phyloP scores from a whole-genome alignment of 2,329 filamentous ascomycete species.

The Talaromyces sp. region DNA sequence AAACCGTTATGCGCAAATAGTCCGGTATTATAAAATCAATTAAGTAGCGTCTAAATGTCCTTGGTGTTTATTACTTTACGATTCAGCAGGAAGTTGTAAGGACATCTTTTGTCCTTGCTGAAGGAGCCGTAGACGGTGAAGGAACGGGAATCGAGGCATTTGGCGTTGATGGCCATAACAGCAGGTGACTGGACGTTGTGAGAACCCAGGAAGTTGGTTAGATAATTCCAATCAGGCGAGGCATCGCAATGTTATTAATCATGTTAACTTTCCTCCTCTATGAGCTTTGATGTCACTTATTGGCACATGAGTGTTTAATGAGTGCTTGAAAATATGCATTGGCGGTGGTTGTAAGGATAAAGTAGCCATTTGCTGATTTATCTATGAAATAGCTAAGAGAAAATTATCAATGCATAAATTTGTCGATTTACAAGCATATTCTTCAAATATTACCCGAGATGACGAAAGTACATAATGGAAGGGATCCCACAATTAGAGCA shows the following conservation, averaged over 20 bases:
- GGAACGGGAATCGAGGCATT: neutral
- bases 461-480: neutral
- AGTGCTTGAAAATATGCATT: too few relatives aligned
- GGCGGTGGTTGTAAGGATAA: too few relatives aligned
- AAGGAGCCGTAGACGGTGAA: neutral
- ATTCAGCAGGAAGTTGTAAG: slow-evolving; percentile 61
- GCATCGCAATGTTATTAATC: too few relatives aligned
- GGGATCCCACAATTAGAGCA: neutral
- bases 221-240: too few relatives aligned
- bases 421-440: neutral
- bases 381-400: neutral
- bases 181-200: neutral
- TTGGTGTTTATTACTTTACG: slow-evolving; percentile 69
- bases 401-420: neutral
- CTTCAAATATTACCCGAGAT: neutral
- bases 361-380: too few relatives aligned
- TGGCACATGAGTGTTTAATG: too few relatives aligned
- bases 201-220: neutral
- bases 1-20: slow-evolving; percentile 54
- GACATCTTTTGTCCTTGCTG: slow-evolving; percentile 7
- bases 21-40: slow-evolving; percentile 60
- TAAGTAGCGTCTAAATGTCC: slow-evolving; percentile 67
- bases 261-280: too few relatives aligned
- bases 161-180: neutral
- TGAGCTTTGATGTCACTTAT: too few relatives aligned